phyloP scores from a whole-genome alignment of 306 rosid species.

The Gleditsia sinensis region DNA sequence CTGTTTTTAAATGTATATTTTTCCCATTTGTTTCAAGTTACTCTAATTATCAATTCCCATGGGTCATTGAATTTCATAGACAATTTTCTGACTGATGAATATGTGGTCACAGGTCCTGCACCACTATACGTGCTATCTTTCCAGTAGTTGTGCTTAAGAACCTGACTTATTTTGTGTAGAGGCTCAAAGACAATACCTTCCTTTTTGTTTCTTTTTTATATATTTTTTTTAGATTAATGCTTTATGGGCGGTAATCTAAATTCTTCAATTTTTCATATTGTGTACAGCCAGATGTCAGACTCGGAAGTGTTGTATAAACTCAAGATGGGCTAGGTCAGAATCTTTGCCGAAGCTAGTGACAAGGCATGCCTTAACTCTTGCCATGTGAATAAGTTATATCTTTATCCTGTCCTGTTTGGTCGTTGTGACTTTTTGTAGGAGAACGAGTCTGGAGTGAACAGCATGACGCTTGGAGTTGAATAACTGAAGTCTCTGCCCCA shows the following conservation, averaged over 20 bases:
- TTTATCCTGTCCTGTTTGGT: conserved; percentile 61
- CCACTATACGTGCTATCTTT: conserved; percentile 78
- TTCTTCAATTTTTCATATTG: conserved; percentile 37
- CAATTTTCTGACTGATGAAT: conserved; percentile 68
- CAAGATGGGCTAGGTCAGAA: conserved; percentile 67
- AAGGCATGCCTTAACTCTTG: conserved; percentile 44
- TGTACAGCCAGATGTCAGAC: conserved; percentile 61
- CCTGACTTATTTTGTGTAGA: conserved; percentile 54
- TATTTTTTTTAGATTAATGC: conserved; percentile 12
- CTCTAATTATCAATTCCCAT: conserved; percentile 35
- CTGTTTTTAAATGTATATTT: conserved; percentile 24
- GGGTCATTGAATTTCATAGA: conserved; percentile 51
- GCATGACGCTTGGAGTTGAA: conserved; percentile 31
- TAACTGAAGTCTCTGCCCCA: conserved; percentile 16
- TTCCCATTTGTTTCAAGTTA: conserved; percentile 27
- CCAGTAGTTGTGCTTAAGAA: conserved; percentile 74
- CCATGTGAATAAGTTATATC: conserved; percentile 43
- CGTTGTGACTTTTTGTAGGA: conserved; percentile 52
- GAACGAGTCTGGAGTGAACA: conserved; percentile 44
- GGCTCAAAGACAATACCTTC: conserved; percentile 52
- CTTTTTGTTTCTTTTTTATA: conserved; percentile 32
- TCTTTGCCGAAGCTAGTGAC: conserved; percentile 45
- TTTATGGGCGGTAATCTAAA: conserved; percentile 38
- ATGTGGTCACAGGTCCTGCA: conserved; percentile 95
- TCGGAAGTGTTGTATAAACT: conserved; percentile 43